Evolutionary conservation across 2,329 filamentous ascomycete species (phyloP), one percentile per base, ranked within the genome.

Genomic region (Colletotrichum zoysiae): DNA sequence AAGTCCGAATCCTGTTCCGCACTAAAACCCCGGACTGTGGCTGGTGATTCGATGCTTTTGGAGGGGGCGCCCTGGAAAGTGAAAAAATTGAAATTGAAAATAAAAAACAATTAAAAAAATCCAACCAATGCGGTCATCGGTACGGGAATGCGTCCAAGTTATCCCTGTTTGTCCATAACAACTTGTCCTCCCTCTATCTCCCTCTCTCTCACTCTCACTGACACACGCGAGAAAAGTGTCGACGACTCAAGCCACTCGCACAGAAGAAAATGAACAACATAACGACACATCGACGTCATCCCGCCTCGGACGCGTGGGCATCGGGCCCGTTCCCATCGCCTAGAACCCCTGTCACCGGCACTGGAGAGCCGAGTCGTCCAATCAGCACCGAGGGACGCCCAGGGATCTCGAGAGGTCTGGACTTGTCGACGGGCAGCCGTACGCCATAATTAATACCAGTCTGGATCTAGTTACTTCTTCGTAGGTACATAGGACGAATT

Each of bases 311-410:
- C 69, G 65, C 65, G 69, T 60, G 55, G 65, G 55, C 57, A 42
- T 59, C 48, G 55, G 69, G 69, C 12, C 65, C 33, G 59, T 59
- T 68, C 59, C 65, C 69, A 59, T 55, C 40, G 9, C 61, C 38
- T 23, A 46, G 23, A 18, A 40, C 40, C 59, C 59, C 48, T 64
- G 38, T 56, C 62, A 8, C n/a, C 71, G 67, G 71, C 71, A 71
- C 63, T 46, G 33, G 59, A 61, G 63, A 67, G 59, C 71, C 71
- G 71, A 73, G 55, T 56, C 16, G 38, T 5, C 71, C 71, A 73
- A 73, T 71, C 67, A 73, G 26, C 20, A 7, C 12, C 70, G 23
- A 23, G 53, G 30, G 2, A 3, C 16, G 9, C 56, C 56, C 23
- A n/a, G 11, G 23, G 23, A 26, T 55, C 20, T 26, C 12, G n/a